Conservation (phyloP, 495 filamentous ascomycete species). For the Clohesyomyces aquaticus region DNA sequence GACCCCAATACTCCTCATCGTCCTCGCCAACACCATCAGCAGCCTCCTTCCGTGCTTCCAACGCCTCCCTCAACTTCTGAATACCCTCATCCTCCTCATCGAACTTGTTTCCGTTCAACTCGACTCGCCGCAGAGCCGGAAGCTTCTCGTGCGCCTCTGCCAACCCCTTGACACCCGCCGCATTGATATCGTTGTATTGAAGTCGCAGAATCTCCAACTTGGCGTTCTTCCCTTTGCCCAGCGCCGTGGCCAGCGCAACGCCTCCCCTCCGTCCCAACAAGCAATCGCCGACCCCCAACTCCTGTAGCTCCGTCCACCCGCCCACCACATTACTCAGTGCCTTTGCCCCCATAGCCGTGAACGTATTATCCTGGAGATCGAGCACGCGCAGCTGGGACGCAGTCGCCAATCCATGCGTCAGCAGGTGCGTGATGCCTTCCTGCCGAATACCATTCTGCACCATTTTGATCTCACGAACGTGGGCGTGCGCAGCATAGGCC, state of each 20-base stretch:
- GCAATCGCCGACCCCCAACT: conserved; percentile 89
- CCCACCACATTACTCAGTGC: conserved; percentile 75
- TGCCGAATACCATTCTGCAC: conserved; percentile 97
- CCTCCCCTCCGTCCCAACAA: conserved; percentile 80
- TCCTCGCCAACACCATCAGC: conserved; percentile 65
- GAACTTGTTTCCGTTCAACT: conserved; percentile 96
- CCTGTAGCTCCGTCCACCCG: conserved; percentile 73
- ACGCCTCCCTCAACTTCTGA: conserved; percentile 53
- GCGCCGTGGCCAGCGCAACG: conserved; percentile 69
- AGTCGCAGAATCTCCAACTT: conserved; percentile 78
- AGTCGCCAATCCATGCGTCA: conserved; percentile 74
- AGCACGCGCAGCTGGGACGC: conserved; percentile 68
- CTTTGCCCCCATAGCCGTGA: conserved; percentile 77
- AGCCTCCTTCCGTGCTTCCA: conserved; percentile 60
- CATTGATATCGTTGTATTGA: conserved; percentile 93
- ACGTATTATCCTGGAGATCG: conserved; percentile 97
- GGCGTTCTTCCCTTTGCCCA: conserved; percentile 73
- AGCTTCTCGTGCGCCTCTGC: conserved; percentile 63
- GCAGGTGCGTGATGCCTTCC: conserved; percentile 79
- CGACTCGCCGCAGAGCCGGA: conserved; percentile 76
- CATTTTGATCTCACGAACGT: conserved; percentile 88
- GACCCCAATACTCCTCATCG: conserved; percentile 69
- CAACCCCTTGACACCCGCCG: conserved; percentile 70
- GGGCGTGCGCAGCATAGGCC: conserved; percentile 76
- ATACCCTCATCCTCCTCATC: conserved; percentile 76